phyloP scores from a whole-genome alignment of 345 rosid species.

The Boechera retrofracta region DNA sequence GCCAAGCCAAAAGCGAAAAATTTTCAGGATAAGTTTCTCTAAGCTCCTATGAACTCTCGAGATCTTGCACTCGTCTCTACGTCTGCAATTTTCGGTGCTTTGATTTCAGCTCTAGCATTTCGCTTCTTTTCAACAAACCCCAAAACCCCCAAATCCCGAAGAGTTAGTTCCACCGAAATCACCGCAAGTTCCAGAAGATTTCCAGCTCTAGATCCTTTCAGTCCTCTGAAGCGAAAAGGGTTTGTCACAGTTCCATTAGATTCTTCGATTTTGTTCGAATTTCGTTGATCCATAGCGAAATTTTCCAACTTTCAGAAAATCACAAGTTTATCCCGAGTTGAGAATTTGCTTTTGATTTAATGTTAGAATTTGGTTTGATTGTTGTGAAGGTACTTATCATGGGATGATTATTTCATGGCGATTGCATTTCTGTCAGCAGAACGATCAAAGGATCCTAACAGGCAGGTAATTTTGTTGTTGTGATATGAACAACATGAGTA shows the following conservation, averaged over 20 bases:
- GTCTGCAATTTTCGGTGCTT: constrained; percentile 68
- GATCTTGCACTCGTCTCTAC: constrained; percentile 65
- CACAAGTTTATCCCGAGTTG: neutral
- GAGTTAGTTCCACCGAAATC: constrained; percentile 41
- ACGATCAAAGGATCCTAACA: constrained; percentile 92
- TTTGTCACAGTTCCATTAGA: constrained; percentile 38
- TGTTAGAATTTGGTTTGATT: neutral
- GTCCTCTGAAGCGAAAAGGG: constrained; percentile 83
- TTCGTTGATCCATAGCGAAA: constrained; percentile 8
- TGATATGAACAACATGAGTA: neutral
- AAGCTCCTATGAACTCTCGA: constrained; percentile 59
- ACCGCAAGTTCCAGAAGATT: constrained; percentile 47
- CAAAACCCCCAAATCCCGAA: constrained; percentile 43
- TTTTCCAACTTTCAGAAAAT: constrained; percentile 10
- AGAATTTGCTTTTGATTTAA: neutral
- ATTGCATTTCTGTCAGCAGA: constrained; percentile 84
- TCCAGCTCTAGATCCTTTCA: constrained; percentile 61
- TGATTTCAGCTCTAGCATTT: constrained; percentile 64
- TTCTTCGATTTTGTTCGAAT: neutral
- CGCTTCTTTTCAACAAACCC: constrained; percentile 58
- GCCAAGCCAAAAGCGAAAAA: neutral
- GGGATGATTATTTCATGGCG: constrained; percentile 99
- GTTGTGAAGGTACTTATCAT: constrained; percentile 72
- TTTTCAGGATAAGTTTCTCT: constrained; percentile 5
- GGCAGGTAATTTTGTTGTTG: constrained; percentile 66